phyloP scores from a whole-genome alignment of 2,329 filamentous ascomycete species.

The Trichoderma lentiforme region DNA sequence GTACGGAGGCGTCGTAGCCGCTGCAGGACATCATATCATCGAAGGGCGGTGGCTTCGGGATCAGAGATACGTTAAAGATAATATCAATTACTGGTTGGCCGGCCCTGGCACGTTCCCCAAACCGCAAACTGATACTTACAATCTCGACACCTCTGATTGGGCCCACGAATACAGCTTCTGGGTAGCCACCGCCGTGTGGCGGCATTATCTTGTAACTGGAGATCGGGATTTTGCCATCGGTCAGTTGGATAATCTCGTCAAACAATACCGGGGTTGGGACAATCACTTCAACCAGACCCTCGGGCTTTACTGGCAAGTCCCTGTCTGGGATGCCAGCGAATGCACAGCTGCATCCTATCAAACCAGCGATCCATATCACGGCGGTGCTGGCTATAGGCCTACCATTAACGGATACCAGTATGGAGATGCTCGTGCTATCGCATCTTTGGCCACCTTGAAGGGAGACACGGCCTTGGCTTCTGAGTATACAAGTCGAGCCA shows the following conservation, averaged over 20 bases:
- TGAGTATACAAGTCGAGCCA: not conserved
- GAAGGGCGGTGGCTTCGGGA: not conserved
- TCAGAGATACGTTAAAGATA: not conserved
- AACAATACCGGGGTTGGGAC: not conserved
- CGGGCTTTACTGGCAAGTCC: not conserved
- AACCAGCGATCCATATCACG: not conserved
- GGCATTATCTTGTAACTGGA: not conserved
- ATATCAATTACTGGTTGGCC: not conserved
- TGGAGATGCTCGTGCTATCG: not conserved
- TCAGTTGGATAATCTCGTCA: not conserved
- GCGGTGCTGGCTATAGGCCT: not conserved
- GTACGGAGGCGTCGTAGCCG: not conserved
- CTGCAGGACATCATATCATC: not conserved
- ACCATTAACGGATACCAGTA: slow-evolving; percentile 4
- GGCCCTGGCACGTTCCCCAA: not conserved
- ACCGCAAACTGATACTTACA: not conserved
- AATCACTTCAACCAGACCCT: not conserved
- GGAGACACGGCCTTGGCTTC: not conserved
- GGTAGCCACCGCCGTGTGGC: not conserved
- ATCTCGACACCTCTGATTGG: not conserved
- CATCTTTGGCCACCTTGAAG: not conserved
- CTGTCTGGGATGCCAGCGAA: not conserved
- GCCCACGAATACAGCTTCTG: slow-evolving; percentile 1
- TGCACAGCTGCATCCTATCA: not conserved
- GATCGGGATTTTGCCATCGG: not conserved